Conservation (phyloP, 179 eudicot genomes). For the Nepenthes alata region DNA sequence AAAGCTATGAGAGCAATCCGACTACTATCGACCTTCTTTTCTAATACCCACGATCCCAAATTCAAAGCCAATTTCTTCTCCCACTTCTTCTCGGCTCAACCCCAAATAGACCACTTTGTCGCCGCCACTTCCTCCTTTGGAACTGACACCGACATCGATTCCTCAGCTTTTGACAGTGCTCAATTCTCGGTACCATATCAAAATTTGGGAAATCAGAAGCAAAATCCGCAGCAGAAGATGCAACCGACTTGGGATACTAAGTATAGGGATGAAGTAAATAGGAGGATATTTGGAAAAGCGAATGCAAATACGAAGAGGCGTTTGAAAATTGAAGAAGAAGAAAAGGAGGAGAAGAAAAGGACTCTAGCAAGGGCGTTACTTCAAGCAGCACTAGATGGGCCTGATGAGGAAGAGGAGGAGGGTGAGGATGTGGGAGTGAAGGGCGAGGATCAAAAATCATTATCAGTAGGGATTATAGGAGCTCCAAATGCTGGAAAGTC, state of each 20-base stretch:
- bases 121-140: conserved; percentile 22
- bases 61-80: conserved; percentile 15
- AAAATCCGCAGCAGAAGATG: conserved; percentile 2
- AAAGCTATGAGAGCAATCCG: conserved; percentile 39
- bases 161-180: conserved; percentile 45
- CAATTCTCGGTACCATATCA: conserved; percentile 29
- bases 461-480: conserved; percentile 85
- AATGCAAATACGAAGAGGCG: conserved; percentile 10
- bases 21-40: conserved; percentile 12
- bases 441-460: conserved; percentile 71
- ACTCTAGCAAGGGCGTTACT: conserved; percentile 63
- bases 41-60: conserved; percentile 21
- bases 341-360: conserved; percentile 25
- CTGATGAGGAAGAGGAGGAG: conserved; percentile 36
- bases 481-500: conserved; percentile 99
- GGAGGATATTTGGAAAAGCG: conserved; percentile 27
- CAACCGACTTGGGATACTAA: conserved; percentile 52
- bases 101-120: conserved; percentile 23
- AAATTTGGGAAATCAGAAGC: conserved; percentile 3
- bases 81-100: conserved; percentile 38
- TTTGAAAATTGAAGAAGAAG: conserved; percentile 5
- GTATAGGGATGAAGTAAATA: conserved; percentile 46
- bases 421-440: conserved; percentile 32
- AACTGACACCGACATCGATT: conserved; percentile 24
- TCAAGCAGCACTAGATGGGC: conserved; percentile 44